phyloP scores from a whole-genome alignment of 495 filamentous ascomycete genomes.

The Podospora pseudoanserina region DNA sequence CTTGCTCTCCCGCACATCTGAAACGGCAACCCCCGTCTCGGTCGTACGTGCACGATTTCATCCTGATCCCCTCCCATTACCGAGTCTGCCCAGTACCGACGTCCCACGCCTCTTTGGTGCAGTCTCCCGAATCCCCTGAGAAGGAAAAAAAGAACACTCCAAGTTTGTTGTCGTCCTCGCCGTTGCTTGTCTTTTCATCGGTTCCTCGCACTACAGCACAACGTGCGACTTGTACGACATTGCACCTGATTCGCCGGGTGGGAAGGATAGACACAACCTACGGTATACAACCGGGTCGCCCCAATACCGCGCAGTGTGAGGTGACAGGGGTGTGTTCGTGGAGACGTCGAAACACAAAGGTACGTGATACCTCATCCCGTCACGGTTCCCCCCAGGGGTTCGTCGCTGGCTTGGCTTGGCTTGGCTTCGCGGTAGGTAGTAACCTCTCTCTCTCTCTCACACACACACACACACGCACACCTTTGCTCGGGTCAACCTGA shows the following conservation, averaged over 20 bases:
- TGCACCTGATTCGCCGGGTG: constrained; percentile 11
- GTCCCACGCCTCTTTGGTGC: constrained; percentile 12
- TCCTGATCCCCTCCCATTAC: constrained; percentile 12
- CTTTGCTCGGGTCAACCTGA: constrained; percentile 26
- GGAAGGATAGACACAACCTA: background rate
- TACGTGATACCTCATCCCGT: constrained; percentile 31
- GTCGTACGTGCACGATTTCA: constrained; percentile 27
- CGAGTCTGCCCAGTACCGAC: constrained; percentile 14
- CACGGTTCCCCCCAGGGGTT: constrained; percentile 15
- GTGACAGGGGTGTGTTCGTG: constrained; percentile 14
- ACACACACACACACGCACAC: constrained; percentile 12
- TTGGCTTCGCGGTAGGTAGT: constrained; percentile 28
- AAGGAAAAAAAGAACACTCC: background rate
- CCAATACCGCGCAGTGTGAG: constrained; percentile 9
- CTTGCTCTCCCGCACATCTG: constrained; percentile 31
- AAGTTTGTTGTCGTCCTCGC: constrained; percentile 6
- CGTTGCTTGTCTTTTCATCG: constrained; percentile 15
- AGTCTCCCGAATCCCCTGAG: background rate
- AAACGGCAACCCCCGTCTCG: constrained; percentile 30
- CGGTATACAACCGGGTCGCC: background rate
- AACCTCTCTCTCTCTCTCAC: too few species aligned
- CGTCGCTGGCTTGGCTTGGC: constrained; percentile 19
- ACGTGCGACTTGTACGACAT: constrained; percentile 8
- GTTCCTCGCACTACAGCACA: background rate
- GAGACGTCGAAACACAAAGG: constrained; percentile 39